Evolutionary conservation across 1,284 basidiomycete genomes (phyloP).

Genomic region (Phenoliferia sp.): DNA sequence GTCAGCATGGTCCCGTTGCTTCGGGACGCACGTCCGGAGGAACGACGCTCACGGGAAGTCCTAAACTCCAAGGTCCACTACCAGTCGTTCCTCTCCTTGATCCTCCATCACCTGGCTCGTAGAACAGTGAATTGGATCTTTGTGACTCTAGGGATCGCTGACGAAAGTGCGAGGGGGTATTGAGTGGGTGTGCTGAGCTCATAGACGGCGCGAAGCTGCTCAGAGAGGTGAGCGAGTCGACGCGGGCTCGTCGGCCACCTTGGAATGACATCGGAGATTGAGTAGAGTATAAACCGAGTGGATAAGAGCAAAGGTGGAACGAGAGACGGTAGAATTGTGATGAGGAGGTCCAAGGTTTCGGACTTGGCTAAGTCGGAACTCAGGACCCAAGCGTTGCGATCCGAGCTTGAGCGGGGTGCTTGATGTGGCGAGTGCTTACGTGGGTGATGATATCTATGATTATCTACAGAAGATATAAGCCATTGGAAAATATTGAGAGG

Average conservation of each 20-base stretch:
- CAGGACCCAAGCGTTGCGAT: too few species aligned
- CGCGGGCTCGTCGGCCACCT: neutral
- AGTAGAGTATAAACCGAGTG: neutral
- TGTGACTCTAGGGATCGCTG: neutral
- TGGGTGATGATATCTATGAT: too few species aligned
- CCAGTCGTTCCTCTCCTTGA: neutral
- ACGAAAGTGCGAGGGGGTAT: neutral
- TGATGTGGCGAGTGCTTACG: too few species aligned
- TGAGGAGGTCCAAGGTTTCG: neutral
- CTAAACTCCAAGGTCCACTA: too few species aligned
- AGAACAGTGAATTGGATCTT: too few species aligned
- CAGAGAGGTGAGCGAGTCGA: neutral
- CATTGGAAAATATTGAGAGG: too few species aligned
- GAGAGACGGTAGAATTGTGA: neutral
- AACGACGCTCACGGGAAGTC: too few species aligned
- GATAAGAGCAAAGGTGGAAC: neutral
- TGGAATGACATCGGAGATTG: neutral
- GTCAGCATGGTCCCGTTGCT: too few species aligned
- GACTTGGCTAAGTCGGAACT: too few species aligned
- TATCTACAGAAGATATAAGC: too few species aligned
- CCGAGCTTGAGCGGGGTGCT: too few species aligned
- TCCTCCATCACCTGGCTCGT: neutral
- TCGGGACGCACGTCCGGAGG: too few species aligned
- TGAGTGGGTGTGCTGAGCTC: neutral
- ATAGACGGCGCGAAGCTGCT: neutral